Percentiles rank a stretch among this genome's conserved stretches.
phyloP scores from a whole-genome alignment of 2,329 filamentous ascomycete species.

The Fusarium buharicum region DNA sequence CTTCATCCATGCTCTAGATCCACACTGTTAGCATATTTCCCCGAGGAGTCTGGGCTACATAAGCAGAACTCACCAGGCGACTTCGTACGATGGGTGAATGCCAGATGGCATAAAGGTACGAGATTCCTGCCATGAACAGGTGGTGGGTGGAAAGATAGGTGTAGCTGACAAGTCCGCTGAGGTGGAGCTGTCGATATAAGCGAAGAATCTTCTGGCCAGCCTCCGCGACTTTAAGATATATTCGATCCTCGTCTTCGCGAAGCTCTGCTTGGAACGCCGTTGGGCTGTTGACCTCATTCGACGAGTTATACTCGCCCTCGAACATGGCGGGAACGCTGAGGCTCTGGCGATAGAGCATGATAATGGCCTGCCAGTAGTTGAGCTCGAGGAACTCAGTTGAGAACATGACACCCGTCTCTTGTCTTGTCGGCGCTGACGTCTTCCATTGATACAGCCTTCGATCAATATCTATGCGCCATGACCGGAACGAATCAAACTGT shows the following conservation, averaged over 20 bases:
- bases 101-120: slow-evolving; percentile 97
- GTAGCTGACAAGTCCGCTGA: slow-evolving; percentile 91
- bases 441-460: slow-evolving; percentile 87
- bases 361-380: slow-evolving; percentile 97
- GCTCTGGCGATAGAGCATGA: slow-evolving; percentile 94
- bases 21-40: slow-evolving; percentile 17
- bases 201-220: slow-evolving; percentile 93
- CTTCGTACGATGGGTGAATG: slow-evolving; percentile 90
- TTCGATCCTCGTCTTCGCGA: slow-evolving; percentile 85
- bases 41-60: not conserved
- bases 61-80: slow-evolving; percentile 73
- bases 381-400: slow-evolving; percentile 90
- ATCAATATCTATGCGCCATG: slow-evolving; percentile 90
- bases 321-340: slow-evolving; percentile 86
- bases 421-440: slow-evolving; percentile 77
- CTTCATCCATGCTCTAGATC: slow-evolving; percentile 82
- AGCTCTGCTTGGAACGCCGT: slow-evolving; percentile 71
- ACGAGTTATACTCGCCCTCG: slow-evolving; percentile 78
- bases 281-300: slow-evolving; percentile 71
- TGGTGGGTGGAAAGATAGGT: slow-evolving; percentile 96
- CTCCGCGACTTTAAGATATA: slow-evolving; percentile 94
- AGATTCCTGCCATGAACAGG: slow-evolving; percentile 96
- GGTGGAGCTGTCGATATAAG: slow-evolving; percentile 88
- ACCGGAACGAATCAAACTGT: slow-evolving; percentile 84
- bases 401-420: slow-evolving; percentile 87